Base-by-base conservation (phyloP, 768 basidiomycete species). In the Tulasnella sp. region DNA sequence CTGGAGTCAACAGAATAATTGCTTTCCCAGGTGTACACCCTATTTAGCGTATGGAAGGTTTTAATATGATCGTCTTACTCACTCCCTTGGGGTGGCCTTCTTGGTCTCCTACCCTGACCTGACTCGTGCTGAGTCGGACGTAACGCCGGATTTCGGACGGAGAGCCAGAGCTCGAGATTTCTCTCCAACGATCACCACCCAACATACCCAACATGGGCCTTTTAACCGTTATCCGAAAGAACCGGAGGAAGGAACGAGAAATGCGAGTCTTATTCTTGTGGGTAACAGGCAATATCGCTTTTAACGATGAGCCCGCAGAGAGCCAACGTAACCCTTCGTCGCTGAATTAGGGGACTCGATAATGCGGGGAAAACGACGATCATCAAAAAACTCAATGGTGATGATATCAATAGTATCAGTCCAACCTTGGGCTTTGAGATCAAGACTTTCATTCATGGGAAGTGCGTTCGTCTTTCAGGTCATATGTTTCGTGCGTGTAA, bases 291-390 rank as follows among this genome's bases (percentile, higher is more conserved):
- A 13, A 0, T 15, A 16, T 51, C 29, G 15, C 9, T 23, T 10
- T 51, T 29, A 44, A 70, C 11, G 48, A 2, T 16, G 10, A n/a
- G 23, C 18, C 48, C 11, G 3, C 78, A 6, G 18, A 5, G 46
- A 18, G 16, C 55, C 55, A 67, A 67, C 29, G 26, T 67, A 26
- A 35, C 26, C 26, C 32, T 39, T 51, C 23, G 51, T n/a, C 20
- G 44, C 32, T 83, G 35, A 18, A 61, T 32, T 40, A 99, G 97
- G 67, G 97, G 98, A 11, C 90, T 99, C 20, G 98, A 99, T 84
- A 99, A 99, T 83, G 98, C 97, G 1, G 98, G 98, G 75, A 99
- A 99, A 87, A 99, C 98, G 1, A 99, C 97, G 2, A 98, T 99
- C 81, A 85, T 99, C 78, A 99, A 98, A 87, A 94, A 93, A 84